phyloP scores from a whole-genome alignment of 2,329 filamentous ascomycete species.

The Fusarium haematococcum region DNA sequence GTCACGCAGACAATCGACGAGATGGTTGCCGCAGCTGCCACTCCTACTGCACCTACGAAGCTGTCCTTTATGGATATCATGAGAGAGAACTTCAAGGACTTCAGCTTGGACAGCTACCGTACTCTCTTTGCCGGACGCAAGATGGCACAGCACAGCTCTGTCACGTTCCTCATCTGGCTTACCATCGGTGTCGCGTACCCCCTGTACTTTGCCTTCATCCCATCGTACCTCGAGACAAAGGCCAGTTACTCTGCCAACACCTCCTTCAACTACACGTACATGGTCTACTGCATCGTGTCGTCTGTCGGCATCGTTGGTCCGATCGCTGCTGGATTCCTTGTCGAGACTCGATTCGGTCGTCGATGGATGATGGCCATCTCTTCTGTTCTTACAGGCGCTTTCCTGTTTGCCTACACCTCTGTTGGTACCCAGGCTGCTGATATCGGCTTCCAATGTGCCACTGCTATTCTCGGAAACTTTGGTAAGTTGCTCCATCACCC shows the following conservation, averaged over 20 bases:
- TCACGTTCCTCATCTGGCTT: slow-evolving; percentile 57
- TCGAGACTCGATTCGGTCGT: slow-evolving; percentile 56
- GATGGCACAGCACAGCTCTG: slow-evolving; percentile 49
- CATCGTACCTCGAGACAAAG: slow-evolving; percentile 57
- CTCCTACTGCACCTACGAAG: slow-evolving; percentile 4
- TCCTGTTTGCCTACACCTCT: slow-evolving; percentile 57
- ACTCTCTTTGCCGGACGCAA: slow-evolving; percentile 47
- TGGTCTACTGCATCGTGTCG: slow-evolving; percentile 52
- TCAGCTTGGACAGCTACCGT: slow-evolving; percentile 45
- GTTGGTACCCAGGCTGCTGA: slow-evolving; percentile 49
- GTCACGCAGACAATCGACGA: neutral
- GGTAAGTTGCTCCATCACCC: slow-evolving; percentile 35
- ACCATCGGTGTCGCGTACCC: slow-evolving; percentile 61
- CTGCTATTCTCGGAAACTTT: slow-evolving; percentile 53
- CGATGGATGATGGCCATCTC: slow-evolving; percentile 59
- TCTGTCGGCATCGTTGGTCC: slow-evolving; percentile 55
- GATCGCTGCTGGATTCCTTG: slow-evolving; percentile 54
- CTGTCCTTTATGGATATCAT: slow-evolving; percentile 31
- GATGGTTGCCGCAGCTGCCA: neutral
- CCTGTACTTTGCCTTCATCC: slow-evolving; percentile 60
- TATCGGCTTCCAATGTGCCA: slow-evolving; percentile 53
- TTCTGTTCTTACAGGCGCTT: slow-evolving; percentile 54
- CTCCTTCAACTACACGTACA: slow-evolving; percentile 48
- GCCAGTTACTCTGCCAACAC: slow-evolving; percentile 44
- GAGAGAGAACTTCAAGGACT: slow-evolving; percentile 45